Percentiles rank a stretch among this genome's conserved stretches.
These are phyloP conservation scores for Arabis hirsuta DNA, from an alignment of 345 rosid genomes.

Conservation along the genomic window DNA sequence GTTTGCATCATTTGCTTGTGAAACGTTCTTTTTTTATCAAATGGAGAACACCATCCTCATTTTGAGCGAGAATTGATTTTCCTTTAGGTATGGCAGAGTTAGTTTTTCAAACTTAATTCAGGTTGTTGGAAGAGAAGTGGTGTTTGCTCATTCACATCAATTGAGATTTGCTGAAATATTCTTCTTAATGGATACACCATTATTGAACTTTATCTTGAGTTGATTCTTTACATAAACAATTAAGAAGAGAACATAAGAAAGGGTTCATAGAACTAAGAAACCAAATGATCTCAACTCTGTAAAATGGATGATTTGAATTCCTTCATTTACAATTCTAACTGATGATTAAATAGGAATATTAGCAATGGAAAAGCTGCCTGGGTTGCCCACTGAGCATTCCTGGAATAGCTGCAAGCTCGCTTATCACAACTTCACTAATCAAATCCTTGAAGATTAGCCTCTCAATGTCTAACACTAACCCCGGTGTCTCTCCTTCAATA, in stretches of 20 bases:
- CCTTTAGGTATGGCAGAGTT: slow-evolving; percentile 21
- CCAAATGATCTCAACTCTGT: slow-evolving; percentile 34
- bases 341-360: slow-evolving; percentile 41
- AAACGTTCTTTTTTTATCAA: slow-evolving; percentile 45
- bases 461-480: slow-evolving; percentile 70
- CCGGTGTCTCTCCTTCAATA: slow-evolving; percentile 56
- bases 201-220: slow-evolving; percentile 17
- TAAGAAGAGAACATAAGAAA: slow-evolving; percentile 29
- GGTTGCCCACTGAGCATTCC: slow-evolving; percentile 46
- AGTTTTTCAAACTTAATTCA: slow-evolving; percentile 1
- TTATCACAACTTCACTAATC: slow-evolving; percentile 63
- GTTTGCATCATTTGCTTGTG: slow-evolving; percentile 48
- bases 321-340: slow-evolving; percentile 38
- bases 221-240: slow-evolving; percentile 34
- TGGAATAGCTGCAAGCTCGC: slow-evolving; percentile 46
- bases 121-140: slow-evolving; percentile 23
- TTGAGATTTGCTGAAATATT: slow-evolving; percentile 5
- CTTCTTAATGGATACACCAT: slow-evolving; percentile 7
- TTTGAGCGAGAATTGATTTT: slow-evolving; percentile 21
- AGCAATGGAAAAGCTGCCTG: slow-evolving; percentile 58
- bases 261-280: slow-evolving; percentile 36
- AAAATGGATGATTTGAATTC: slow-evolving; percentile 30
- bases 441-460: slow-evolving; percentile 86
- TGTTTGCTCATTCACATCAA: slow-evolving; percentile 25
- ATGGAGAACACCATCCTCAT: slow-evolving; percentile 22